A percentile compares a stretch with the other conserved stretches of the same genome.
Evolutionary conservation across 305 asterid species (phyloP).

Genomic region (Ajuga reptans): DNA sequence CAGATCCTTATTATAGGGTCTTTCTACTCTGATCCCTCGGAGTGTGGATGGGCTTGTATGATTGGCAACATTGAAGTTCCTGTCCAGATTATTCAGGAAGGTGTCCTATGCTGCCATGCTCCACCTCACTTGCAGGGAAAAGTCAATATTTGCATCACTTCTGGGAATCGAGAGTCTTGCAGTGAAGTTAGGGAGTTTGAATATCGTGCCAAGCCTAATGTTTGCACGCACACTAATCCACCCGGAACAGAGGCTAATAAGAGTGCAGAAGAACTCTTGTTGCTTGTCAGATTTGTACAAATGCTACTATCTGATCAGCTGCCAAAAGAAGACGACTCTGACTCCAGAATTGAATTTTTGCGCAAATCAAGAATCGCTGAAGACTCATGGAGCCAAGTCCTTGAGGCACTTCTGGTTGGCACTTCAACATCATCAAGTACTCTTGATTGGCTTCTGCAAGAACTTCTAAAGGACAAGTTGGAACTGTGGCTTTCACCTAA

Average conservation of each 20-base stretch:
- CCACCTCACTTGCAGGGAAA: conserved; percentile 71
- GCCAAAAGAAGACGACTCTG: conserved; percentile 37
- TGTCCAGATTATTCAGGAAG: conserved; percentile 73
- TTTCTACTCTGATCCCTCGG: conserved; percentile 67
- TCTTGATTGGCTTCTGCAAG: conserved; percentile 75
- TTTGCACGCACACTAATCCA: conserved; percentile 28
- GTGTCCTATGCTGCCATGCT: conserved; percentile 77
- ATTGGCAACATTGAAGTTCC: conserved; percentile 91
- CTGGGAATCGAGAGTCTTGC: conserved; percentile 79
- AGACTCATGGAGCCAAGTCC: conserved; percentile 62
- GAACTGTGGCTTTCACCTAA: conserved; percentile 69
- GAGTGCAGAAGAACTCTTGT: conserved; percentile 64
- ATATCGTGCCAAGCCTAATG: conserved; percentile 50
- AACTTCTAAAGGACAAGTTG: conserved; percentile 77
- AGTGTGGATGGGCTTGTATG: conserved; percentile 82
- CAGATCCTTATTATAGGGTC: conserved; percentile 88
- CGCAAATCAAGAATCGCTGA: conserved; percentile 43
- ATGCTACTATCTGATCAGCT: conserved; percentile 54
- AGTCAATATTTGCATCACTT: conserved; percentile 67
- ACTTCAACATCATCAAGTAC: conserved; percentile 46
- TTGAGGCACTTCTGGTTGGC: conserved; percentile 60
- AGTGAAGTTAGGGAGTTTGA: conserved; percentile 87
- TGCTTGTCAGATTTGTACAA: conserved; percentile 70
- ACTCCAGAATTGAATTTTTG: conserved; percentile 37
- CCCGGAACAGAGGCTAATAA: conserved; percentile 41